Evolutionary conservation across 305 asterid genomes (phyloP).

Genomic region (Fraxinus sp.): DNA sequence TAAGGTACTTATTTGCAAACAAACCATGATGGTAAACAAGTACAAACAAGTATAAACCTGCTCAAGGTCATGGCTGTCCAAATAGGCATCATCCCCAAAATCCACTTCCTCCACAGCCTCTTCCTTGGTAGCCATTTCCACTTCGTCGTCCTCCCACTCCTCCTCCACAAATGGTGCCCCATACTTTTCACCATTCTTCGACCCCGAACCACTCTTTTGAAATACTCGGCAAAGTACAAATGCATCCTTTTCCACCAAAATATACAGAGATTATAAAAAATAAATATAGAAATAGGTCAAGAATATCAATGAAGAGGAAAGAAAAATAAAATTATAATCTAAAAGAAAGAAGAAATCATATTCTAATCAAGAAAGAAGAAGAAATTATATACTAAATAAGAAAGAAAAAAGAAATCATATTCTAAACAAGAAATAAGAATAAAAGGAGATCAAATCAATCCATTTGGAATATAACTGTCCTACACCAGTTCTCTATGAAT

Average conservation of each 20-base stretch:
- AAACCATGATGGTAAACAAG: constrained; percentile 1
- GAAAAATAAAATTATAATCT: background rate
- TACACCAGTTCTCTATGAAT: background rate
- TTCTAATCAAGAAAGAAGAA: background rate
- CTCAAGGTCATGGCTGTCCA: constrained; percentile 72
- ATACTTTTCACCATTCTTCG: constrained; percentile 90
- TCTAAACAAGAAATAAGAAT: background rate
- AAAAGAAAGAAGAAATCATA: background rate
- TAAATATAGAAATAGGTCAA: background rate
- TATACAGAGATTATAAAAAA: background rate
- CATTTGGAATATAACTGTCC: background rate
- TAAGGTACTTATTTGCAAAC: background rate
- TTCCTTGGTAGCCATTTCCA: constrained; percentile 42
- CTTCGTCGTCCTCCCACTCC: constrained; percentile 83
- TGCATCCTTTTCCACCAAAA: constrained; percentile 63
- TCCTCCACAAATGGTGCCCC: constrained; percentile 96
- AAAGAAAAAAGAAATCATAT: too few species aligned
- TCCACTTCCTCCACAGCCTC: constrained; percentile 61
- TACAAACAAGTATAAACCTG: constrained; percentile 89
- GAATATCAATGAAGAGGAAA: background rate
- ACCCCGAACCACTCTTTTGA: constrained; percentile 98
- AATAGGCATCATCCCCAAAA: constrained; percentile 53
- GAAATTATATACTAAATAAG: background rate
- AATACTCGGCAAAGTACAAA: constrained; percentile 86
- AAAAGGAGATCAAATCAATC: background rate